Percentiles rank a stretch among this genome's conserved stretches.
These are phyloP conservation scores for Ogataea pilisensis DNA, from an alignment of 805 yeast genomes.

Conservation along the genomic window DNA sequence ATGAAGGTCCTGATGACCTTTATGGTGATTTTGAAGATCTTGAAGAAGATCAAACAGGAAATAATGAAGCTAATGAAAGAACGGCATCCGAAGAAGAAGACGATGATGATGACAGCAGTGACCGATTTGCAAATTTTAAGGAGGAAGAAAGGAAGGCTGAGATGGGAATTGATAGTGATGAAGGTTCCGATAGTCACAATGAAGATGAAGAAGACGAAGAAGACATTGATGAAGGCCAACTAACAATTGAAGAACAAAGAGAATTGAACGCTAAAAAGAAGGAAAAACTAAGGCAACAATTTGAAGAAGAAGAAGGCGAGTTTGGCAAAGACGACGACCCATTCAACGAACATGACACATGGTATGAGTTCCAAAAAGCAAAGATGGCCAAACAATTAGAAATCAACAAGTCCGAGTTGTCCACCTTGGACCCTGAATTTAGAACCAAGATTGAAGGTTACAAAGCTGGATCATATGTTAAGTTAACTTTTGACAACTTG, in stretches of 20 bases:
- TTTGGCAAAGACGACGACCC: slow-evolving; percentile 69
- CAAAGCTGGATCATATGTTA: slow-evolving; percentile 91
- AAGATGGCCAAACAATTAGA: slow-evolving; percentile 95
- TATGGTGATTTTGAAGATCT: slow-evolving; percentile 40
- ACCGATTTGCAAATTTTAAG: slow-evolving; percentile 54
- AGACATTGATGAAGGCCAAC: slow-evolving; percentile 35
- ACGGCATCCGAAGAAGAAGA: slow-evolving; percentile 24
- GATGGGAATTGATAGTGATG: slow-evolving; percentile 27
- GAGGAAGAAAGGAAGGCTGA: slow-evolving; percentile 45
- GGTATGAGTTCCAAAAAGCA: slow-evolving; percentile 97
- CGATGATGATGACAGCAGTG: slow-evolving; percentile 29
- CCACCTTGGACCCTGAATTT: slow-evolving; percentile 68
- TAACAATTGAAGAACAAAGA: slow-evolving; percentile 71
- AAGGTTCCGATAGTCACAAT: slow-evolving; percentile 31
- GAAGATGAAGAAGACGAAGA: slow-evolving; percentile 36
- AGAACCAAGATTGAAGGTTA: slow-evolving; percentile 85
- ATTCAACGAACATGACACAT: slow-evolving; percentile 78
- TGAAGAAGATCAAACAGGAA: slow-evolving; percentile 20
- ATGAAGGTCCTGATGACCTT: slow-evolving; percentile 44
- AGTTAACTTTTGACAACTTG: slow-evolving; percentile 72
- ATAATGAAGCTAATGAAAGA: slow-evolving; percentile 32
- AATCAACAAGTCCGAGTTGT: slow-evolving; percentile 79
- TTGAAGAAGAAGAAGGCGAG: slow-evolving; percentile 78
- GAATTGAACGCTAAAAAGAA: slow-evolving; percentile 82
- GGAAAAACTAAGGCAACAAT: slow-evolving; percentile 81